Percentiles rank a stretch among this genome's conserved stretches.
These are phyloP conservation scores for Backusella luteola DNA, from an alignment of 192 early-diverging fungal genomes.

Conservation along the genomic window DNA sequence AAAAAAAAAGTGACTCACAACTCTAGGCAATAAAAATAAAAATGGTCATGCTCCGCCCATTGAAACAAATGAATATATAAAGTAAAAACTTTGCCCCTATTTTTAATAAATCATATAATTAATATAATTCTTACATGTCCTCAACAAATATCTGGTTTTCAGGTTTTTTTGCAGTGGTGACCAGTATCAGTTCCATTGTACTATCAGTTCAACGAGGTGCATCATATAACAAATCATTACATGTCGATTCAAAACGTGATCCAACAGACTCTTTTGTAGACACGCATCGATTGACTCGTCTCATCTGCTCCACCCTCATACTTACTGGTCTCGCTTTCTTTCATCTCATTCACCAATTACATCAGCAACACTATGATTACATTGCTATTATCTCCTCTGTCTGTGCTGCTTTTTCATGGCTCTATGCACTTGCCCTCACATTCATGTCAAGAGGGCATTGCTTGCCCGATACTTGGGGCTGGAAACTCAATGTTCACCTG, in stretches of 20 bases:
- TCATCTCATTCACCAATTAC: background rate
- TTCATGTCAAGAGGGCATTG: slow-evolving; percentile 15
- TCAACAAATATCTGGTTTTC: slow-evolving; percentile 4
- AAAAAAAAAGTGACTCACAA: too few relatives aligned
- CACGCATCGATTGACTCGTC: background rate
- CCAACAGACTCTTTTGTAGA: background rate
- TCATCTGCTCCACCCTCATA: background rate
- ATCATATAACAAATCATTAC: background rate
- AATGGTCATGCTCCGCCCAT: too few relatives aligned
- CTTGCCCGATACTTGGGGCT: slow-evolving; percentile 20
- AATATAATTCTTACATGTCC: background rate
- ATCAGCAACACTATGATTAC: background rate
- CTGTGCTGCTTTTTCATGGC: slow-evolving; percentile 16
- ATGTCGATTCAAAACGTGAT: background rate
- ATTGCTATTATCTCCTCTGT: background rate
- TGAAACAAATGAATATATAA: too few relatives aligned
- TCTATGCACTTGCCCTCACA: slow-evolving; percentile 18
- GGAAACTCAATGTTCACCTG: slow-evolving; percentile 39
- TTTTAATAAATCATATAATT: too few relatives aligned
- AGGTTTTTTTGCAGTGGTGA: background rate
- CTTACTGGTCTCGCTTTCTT: background rate
- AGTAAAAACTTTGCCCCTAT: too few relatives aligned
- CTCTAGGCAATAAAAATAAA: too few relatives aligned
- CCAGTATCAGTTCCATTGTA: background rate
- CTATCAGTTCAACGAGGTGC: background rate